phyloP scores from a whole-genome alignment of 1,284 basidiomycete genomes.

The Phenoliferia sp. region DNA sequence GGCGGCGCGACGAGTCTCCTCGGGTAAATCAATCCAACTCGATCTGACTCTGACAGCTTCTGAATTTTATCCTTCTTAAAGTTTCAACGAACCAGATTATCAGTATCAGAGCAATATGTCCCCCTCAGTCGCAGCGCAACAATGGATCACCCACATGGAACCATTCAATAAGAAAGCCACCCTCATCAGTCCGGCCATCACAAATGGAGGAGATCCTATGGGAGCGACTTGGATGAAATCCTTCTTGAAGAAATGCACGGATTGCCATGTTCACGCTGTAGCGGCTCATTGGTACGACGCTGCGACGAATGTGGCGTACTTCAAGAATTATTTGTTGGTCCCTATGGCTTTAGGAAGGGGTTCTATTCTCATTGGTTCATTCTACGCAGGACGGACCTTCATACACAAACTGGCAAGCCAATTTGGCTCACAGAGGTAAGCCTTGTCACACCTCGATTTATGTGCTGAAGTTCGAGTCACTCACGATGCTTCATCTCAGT shows the following conservation, averaged over 20 bases:
- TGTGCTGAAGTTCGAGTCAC: no score
- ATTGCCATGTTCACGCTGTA: conserved; percentile 16
- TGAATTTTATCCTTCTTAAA: not conserved
- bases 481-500: no score
- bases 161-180: conserved; percentile 5
- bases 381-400: conserved; percentile 14
- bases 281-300: conserved; percentile 2
- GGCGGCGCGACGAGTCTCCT: conserved; percentile 3
- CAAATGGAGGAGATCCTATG: conserved; percentile 10
- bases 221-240: conserved; percentile 14
- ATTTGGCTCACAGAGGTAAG: conserved; percentile 25
- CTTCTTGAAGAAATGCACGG: conserved; percentile 14
- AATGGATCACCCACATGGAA: conserved; percentile 21
- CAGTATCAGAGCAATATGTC: conserved; percentile 17
- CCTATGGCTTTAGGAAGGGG: no score
- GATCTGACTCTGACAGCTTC: not conserved
- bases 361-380: no score
- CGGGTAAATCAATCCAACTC: not conserved
- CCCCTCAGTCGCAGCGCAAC: conserved; percentile 8
- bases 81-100: conserved; percentile 16
- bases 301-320: conserved; percentile 16
- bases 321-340: conserved; percentile 22
- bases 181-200: conserved; percentile 14
- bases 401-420: conserved; percentile 5
- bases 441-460: not conserved